Evolutionary conservation across 805 yeast genomes (phyloP), one percentile per base, ranked within the genome.

Genomic region (Candida vaughaniae): DNA sequence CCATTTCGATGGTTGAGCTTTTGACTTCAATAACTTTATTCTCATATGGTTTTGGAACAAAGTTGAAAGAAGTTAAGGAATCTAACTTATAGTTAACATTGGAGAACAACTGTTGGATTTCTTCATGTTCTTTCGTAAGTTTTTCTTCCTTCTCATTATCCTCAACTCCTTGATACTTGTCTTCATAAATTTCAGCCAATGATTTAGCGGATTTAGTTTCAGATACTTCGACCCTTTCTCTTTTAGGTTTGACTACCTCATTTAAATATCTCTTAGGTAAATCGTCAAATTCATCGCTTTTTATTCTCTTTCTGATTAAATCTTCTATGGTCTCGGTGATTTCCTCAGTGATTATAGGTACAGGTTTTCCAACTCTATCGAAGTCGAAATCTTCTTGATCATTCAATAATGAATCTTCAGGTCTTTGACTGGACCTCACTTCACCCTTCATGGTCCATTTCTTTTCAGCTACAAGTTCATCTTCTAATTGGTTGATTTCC

Each of bases 391-490:
- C 88, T 37, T 61, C 71, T 3, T 61, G 54, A 51, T 85, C 95
- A 29, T 81, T 82, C 39, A 93, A 60, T 26, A 93, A 68, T 1
- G 97, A 82, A 64, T 93, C 96, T 29, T 71, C 69, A 6, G 95
- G 95, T 55, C 99, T 75, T 47, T 82, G 84, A 44, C 75, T 78
- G 2, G 89, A 85, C 40, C 76, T 75, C 1, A 87, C 89, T 63
- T 93, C 99, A 63, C 99, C 99, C 51, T 81, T 84, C 77, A 91
- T 73, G 6, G 95, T 80, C 99, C 99, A 91, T 52, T 80, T 80
- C 66, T 93, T 91, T 40, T 84, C 91, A 3, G 90, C 93, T 20
- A 91, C 80, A 12, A 93, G 82, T 57, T 90, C 97, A 30, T 80
- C 78, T 62, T 91, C 99, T 33, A 90, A 69, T 48, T 75, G 71